phyloP scores from a whole-genome alignment of 495 filamentous ascomycete genomes.

The Podospora appendiculata region DNA sequence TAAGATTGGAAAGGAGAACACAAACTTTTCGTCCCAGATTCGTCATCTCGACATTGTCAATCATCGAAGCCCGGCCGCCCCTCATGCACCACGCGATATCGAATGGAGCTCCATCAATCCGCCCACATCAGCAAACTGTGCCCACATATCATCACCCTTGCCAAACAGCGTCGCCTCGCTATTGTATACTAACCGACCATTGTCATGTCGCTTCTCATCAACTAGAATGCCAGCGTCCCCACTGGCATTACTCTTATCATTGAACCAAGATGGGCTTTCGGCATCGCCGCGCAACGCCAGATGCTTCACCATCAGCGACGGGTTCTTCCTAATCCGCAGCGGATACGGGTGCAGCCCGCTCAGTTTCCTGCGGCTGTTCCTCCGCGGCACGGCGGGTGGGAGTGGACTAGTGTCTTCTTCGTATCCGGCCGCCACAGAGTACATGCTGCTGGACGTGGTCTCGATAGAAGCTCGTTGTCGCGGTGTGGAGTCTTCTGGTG shows the following conservation, averaged over 20 bases:
- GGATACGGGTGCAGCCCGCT: constrained; percentile 10
- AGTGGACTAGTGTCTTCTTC: not conserved
- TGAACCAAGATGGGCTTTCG: not conserved
- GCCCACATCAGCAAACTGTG: constrained; percentile 24
- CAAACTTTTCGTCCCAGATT: too few species aligned
- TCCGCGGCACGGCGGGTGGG: constrained; percentile 10
- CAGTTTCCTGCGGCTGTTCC: constrained; percentile 8
- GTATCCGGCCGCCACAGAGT: not conserved
- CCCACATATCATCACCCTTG: constrained; percentile 19
- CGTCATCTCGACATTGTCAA: too few species aligned
- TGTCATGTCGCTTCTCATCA: not conserved
- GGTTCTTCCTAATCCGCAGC: constrained; percentile 13
- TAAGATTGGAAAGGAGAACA: not conserved
- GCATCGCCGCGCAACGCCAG: not conserved
- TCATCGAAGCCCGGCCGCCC: too few species aligned
- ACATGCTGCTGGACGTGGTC: not conserved
- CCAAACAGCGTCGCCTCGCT: not conserved
- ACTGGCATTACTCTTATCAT: not conserved
- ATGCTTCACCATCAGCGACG: not conserved
- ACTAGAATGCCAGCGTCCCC: not conserved
- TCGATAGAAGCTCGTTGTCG: not conserved
- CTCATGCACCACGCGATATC: too few species aligned
- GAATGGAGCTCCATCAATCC: constrained; percentile 16
- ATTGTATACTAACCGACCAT: not conserved
- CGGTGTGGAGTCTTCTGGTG: too few species aligned